Conservation (phyloP, 345 rosid species). For the Nasturtium officinale region DNA sequence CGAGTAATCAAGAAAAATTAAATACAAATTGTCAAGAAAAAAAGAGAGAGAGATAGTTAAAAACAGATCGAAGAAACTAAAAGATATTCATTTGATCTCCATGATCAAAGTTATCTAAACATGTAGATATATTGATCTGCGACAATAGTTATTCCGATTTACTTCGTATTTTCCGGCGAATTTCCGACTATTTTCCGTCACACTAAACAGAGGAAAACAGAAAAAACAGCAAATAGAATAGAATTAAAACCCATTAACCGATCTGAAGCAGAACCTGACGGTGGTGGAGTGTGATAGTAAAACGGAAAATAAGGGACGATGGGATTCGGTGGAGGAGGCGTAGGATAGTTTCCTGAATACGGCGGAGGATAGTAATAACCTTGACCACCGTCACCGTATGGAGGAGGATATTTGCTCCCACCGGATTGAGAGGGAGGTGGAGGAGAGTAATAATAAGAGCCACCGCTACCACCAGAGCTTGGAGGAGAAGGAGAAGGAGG, state of each 20-base stretch:
- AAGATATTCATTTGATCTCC: conserved; percentile 31
- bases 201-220: conserved; percentile 28
- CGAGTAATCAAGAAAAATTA: conserved; percentile 28
- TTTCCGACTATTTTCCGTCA: conserved; percentile 11
- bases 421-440: conserved; percentile 66
- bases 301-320: conserved; percentile 96
- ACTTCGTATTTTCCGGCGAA: neutral
- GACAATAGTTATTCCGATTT: conserved; percentile 1
- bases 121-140: conserved; percentile 32
- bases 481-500: conserved; percentile 82
- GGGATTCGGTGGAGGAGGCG: conserved; percentile 93
- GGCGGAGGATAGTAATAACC: conserved; percentile 69
- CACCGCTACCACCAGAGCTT: conserved; percentile 45
- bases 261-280: conserved; percentile 41
- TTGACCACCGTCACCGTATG: conserved; percentile 51
- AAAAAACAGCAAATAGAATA: neutral
- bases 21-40: conserved; percentile 32
- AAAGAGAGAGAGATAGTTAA: neutral
- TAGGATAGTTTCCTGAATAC: conserved; percentile 50
- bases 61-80: conserved; percentile 29
- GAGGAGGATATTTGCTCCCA: conserved; percentile 49
- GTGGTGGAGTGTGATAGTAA: conserved; percentile 79
- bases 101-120: conserved; percentile 28
- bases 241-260: conserved; percentile 2
- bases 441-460: conserved; percentile 58